These are phyloP conservation scores for Exophiala phaeomuriformis DNA, from an alignment of 2,329 filamentous ascomycete genomes.

Conservation along the genomic window DNA sequence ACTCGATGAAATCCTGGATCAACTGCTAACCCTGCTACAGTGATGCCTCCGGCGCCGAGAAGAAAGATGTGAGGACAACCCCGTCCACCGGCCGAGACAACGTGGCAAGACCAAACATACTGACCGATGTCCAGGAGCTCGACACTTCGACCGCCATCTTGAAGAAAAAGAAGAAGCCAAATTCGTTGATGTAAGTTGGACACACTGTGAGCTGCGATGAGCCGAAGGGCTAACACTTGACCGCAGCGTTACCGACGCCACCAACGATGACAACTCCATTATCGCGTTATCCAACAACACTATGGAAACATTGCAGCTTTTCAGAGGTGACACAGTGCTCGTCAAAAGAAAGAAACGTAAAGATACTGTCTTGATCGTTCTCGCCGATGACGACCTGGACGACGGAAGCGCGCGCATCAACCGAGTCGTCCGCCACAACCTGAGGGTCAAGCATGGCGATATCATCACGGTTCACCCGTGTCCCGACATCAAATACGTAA, in stretches of 20 bases:
- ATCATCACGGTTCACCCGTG: slow-evolving; percentile 95
- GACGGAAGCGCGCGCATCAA: slow-evolving; percentile 96
- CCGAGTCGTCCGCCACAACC: slow-evolving; percentile 95
- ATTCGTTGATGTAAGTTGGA: slow-evolving; percentile 78
- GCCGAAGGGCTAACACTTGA: slow-evolving; percentile 21
- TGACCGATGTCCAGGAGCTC: slow-evolving; percentile 55
- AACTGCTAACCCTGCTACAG: slow-evolving; percentile 41
- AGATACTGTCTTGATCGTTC: slow-evolving; percentile 94
- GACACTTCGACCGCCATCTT: slow-evolving; percentile 93
- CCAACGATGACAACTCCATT: slow-evolving; percentile 99
- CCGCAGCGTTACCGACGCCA: slow-evolving; percentile 85
- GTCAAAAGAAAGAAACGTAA: slow-evolving; percentile 99
- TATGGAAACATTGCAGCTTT: slow-evolving; percentile 96
- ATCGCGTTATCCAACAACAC: slow-evolving; percentile 97
- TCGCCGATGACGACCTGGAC: slow-evolving; percentile 95
- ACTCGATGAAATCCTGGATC: slow-evolving; percentile 17
- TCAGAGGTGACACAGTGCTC: slow-evolving; percentile 95
- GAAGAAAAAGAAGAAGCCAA: slow-evolving; percentile 99
- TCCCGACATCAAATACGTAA: slow-evolving; percentile 99
- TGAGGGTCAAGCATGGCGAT: slow-evolving; percentile 96
- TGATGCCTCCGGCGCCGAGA: slow-evolving; percentile 81
- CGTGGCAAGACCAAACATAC: slow-evolving; percentile 28
- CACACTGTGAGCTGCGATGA: not conserved
- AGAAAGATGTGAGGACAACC: slow-evolving; percentile 62
- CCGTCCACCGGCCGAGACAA: slow-evolving; percentile 11